Evolutionary conservation across 2,329 filamentous ascomycete genomes (phyloP).

Genomic region (Pseudomassariella vexata): DNA sequence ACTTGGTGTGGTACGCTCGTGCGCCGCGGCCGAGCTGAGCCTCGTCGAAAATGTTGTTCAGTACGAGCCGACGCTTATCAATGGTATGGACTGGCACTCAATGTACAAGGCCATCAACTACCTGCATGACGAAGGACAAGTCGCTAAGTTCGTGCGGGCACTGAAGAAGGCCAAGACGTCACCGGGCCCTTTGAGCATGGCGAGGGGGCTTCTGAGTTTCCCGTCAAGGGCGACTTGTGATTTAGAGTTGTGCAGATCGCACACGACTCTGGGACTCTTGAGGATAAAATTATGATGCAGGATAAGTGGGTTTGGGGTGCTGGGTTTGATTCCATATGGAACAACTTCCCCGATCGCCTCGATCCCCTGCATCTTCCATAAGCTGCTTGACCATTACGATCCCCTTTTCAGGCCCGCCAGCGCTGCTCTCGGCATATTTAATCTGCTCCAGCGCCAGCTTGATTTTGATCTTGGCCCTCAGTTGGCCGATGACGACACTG

Average conservation of each 20-base stretch:
- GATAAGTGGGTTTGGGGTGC: constrained; percentile 11
- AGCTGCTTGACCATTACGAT: constrained; percentile 34
- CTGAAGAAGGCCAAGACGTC: constrained; percentile 23
- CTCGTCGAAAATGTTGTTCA: constrained; percentile 10
- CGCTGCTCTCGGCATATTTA: constrained; percentile 8
- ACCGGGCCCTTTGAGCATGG: constrained; percentile 12
- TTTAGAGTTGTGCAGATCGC: constrained; percentile 15
- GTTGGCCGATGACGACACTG: constrained; percentile 68
- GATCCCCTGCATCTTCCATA: constrained; percentile 36
- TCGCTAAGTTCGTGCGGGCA: constrained; percentile 27
- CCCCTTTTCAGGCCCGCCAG: constrained; percentile 12
- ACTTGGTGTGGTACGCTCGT: constrained; percentile 58
- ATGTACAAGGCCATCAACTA: constrained; percentile 17
- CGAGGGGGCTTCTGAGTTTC: constrained; percentile 9
- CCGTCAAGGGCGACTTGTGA: constrained; percentile 19
- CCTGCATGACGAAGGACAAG: constrained; percentile 28
- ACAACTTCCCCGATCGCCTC: constrained; percentile 24
- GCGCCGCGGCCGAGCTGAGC: constrained; percentile 37
- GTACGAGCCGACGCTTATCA: constrained; percentile 12
- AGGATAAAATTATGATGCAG: no score
- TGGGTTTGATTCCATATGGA: constrained; percentile 9
- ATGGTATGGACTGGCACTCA: constrained; percentile 17
- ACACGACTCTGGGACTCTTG: constrained; percentile 10
- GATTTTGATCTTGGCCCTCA: constrained; percentile 64
- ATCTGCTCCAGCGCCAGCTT: constrained; percentile 60